phyloP scores from a whole-genome alignment of 371 early-diverging fungal genomes.

The Saksenaea vasiformis region DNA sequence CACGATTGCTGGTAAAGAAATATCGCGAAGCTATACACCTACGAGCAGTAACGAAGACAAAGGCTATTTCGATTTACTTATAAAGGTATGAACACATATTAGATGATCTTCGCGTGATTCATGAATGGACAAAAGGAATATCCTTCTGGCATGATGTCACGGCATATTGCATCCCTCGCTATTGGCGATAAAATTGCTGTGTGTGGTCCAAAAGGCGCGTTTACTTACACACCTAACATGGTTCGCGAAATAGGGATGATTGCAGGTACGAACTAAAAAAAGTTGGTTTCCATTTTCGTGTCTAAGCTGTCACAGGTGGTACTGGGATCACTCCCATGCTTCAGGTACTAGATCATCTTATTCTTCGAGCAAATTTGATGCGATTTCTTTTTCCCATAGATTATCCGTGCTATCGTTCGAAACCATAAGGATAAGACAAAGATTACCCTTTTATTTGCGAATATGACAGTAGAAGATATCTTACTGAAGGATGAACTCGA shows the following conservation, averaged over 20 bases:
- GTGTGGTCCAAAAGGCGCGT: conserved; percentile 88
- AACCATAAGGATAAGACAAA: conserved; percentile 77
- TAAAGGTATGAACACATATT: conserved; percentile 66
- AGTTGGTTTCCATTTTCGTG: conserved; percentile 9
- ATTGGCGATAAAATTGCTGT: conserved; percentile 77
- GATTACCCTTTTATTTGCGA: conserved; percentile 80
- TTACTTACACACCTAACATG: conserved; percentile 81
- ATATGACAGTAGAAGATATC: conserved; percentile 80
- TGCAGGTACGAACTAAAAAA: conserved; percentile 54
- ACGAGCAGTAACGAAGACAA: conserved; percentile 72
- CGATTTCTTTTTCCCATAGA: conserved; percentile 21
- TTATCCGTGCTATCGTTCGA: conserved; percentile 69
- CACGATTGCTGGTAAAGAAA: conserved; percentile 73
- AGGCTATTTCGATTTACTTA: conserved; percentile 84
- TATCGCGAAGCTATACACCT: conserved; percentile 90
- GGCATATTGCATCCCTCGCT: conserved; percentile 60
- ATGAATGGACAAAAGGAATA: conserved; percentile 57
- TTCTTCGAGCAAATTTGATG: neutral
- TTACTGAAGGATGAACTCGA: conserved; percentile 78
- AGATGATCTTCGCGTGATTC: neutral
- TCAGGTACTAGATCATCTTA: conserved; percentile 53
- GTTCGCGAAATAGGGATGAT: conserved; percentile 84
- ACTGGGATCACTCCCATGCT: conserved; percentile 93
- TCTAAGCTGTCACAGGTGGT: conserved; percentile 48
- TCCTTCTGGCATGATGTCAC: conserved; percentile 77